Base-by-base conservation (phyloP, 2,329 filamentous ascomycete genomes). In the Coniochaeta ligniaria region DNA sequence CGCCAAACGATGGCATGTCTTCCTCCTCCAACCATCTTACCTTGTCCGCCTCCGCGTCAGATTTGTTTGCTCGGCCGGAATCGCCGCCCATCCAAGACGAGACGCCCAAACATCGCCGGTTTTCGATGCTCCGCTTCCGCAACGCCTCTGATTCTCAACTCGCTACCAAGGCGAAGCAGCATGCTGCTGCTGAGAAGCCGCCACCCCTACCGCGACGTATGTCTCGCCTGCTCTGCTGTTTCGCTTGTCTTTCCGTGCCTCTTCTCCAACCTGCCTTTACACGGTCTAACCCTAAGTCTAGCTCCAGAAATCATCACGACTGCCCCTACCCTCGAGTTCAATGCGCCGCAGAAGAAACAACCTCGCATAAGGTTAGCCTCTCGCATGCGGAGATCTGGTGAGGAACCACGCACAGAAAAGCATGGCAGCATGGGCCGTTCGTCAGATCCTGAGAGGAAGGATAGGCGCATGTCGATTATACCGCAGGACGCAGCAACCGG, bases 61-160 rank as follows among this genome's bases (percentile, higher is more conserved):
- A 68, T 45, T 63, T 63, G 45, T 61, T 63, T 55, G 64, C 66
- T 64, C 75, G 79, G 38, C 76, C 80, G 14, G 75, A 74, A 38
- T 79, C 79, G 14, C 82, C 82, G 28, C 78, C 80, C 16, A 72
- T 81, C 60, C 81, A 84, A 66, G 82, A 83, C 57, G 80, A 85
- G 68, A 78, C 75, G 35, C 75, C 75, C 36, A 86, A 82, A 67
- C 81, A 85, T 66, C 82, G 80, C 62, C 83, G 85, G 63, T 88
- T 88, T 26, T 59, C 43, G 5, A 79, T 96, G 74, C 79, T 96
- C 76, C 88, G 89, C 70, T 92, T 95, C 73, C 90, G 92, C 69
- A 93, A 96, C 82, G 93, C 92, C 63, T 97, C 93, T 9, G 94
- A 98, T 76, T 90, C 92, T 58, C 92, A 97, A 73, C 77, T 98